Percentiles rank a stretch among this genome's conserved stretches.
These are phyloP conservation scores for Paraurostyla sp. DNA, from an alignment of 73 alveolate genomes.

Conservation along the genomic window DNA sequence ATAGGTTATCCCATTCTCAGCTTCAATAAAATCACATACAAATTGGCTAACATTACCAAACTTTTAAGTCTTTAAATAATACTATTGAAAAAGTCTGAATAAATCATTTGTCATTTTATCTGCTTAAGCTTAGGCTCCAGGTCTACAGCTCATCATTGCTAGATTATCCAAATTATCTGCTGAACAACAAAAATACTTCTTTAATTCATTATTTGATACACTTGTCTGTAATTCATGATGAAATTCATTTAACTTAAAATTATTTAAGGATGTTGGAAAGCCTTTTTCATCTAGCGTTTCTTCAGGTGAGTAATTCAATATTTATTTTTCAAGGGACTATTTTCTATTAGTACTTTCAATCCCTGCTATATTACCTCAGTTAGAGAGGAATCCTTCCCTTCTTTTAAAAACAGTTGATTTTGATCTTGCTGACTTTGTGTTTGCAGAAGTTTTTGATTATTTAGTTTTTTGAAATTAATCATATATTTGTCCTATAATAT, in stretches of 20 bases:
- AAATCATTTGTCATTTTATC: conserved; percentile 43
- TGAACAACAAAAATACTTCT: conserved; percentile 4
- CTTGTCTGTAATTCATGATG: background rate
- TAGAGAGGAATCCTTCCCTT: background rate
- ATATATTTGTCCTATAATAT: background rate
- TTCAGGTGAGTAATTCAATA: background rate
- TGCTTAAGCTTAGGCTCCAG: conserved; percentile 43
- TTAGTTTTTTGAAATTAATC: conserved; percentile 27
- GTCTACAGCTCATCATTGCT: conserved; percentile 53
- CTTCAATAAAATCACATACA: conserved; percentile 57
- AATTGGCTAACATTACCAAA: conserved; percentile 30
- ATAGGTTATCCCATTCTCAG: conserved; percentile 37
- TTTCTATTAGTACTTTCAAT: background rate
- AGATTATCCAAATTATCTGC: conserved; percentile 35
- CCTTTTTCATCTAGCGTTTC: conserved; percentile 34
- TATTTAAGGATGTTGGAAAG: background rate
- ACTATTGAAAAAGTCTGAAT: conserved; percentile 26
- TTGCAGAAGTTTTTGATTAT: background rate
- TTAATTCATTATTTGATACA: background rate
- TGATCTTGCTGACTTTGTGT: conserved; percentile 1
- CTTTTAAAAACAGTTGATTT: background rate
- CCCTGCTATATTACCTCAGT: background rate
- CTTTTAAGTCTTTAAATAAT: conserved; percentile 6
- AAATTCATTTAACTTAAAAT: conserved; percentile 23
- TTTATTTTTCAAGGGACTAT: background rate